Conservation (phyloP, 345 rosid genomes). For the Pistacia vera region DNA sequence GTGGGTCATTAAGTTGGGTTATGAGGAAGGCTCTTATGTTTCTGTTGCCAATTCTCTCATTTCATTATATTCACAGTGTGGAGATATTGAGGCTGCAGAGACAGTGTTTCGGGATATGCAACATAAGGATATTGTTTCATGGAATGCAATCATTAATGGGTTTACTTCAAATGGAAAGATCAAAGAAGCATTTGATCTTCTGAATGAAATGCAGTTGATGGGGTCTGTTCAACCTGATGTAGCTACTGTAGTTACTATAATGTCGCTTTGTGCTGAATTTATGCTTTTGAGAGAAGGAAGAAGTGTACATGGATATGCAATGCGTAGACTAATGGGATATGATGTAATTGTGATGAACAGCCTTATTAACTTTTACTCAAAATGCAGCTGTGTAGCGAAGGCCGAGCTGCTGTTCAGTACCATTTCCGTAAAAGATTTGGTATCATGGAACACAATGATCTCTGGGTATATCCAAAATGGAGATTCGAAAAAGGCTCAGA, state of each 20-base stretch:
- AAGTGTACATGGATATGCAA: conserved; percentile 45
- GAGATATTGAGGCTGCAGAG: too few species aligned
- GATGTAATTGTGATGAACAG: conserved; percentile 39
- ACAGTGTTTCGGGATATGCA: conserved; percentile 38
- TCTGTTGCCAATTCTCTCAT: conserved; percentile 61
- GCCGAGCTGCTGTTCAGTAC: too few species aligned
- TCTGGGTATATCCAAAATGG: conserved; percentile 35
- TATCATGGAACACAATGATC: too few species aligned
- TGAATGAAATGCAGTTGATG: conserved; percentile 35
- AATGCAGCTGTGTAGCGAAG: conserved; percentile 32
- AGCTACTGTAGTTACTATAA: conserved; percentile 40
- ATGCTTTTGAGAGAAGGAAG: conserved; percentile 48
- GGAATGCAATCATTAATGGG: conserved; percentile 61
- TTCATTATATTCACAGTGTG: conserved; percentile 53
- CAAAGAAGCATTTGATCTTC: conserved; percentile 42
- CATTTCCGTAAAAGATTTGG: conserved; percentile 43
- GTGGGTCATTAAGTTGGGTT: conserved; percentile 43
- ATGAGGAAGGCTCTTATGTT: conserved; percentile 21
- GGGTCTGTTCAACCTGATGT: too few species aligned
- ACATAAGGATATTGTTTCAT: conserved; percentile 47
- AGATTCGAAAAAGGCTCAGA: conserved; percentile 33
- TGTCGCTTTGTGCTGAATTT: conserved; percentile 41
- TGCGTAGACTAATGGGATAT: conserved; percentile 37
- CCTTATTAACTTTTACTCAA: conserved; percentile 49
- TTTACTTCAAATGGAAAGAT: conserved; percentile 45